Percentiles rank a stretch among this genome's conserved stretches.
Conservation (phyloP, 2,329 filamentous ascomycete genomes). For the Epichloe scottii region DNA sequence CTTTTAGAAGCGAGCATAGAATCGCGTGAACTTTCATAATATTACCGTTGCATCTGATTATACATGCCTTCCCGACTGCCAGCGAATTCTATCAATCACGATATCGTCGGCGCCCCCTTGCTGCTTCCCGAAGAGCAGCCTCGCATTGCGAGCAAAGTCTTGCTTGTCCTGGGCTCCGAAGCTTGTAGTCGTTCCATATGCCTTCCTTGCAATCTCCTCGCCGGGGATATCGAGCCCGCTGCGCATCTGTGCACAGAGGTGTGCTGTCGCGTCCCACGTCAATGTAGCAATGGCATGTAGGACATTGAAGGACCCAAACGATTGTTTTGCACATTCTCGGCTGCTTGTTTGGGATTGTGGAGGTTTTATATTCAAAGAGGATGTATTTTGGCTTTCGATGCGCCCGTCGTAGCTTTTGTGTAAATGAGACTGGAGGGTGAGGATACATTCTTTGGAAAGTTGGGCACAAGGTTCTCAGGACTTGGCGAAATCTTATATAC, state of each 20-base stretch:
- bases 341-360: neutral
- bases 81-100: neutral
- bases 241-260: neutral
- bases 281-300: neutral
- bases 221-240: neutral
- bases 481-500: no score
- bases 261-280: slow-evolving; percentile 1
- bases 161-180: neutral
- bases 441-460: no score
- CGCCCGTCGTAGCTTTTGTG: no score
- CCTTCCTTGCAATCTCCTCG: slow-evolving; percentile 4
- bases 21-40: neutral
- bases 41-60: no score
- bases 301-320: neutral
- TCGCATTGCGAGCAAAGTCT: neutral
- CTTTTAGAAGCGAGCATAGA: neutral
- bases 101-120: neutral
- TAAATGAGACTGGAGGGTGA: no score
- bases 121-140: neutral
- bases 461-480: no score
- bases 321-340: slow-evolving; percentile 1
- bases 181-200: slow-evolving; percentile 1
- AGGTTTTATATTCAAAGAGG: no score
- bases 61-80: neutral
- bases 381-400: no score